phyloP scores from a whole-genome alignment of 768 basidiomycete genomes.

The Trametes cubensis region DNA sequence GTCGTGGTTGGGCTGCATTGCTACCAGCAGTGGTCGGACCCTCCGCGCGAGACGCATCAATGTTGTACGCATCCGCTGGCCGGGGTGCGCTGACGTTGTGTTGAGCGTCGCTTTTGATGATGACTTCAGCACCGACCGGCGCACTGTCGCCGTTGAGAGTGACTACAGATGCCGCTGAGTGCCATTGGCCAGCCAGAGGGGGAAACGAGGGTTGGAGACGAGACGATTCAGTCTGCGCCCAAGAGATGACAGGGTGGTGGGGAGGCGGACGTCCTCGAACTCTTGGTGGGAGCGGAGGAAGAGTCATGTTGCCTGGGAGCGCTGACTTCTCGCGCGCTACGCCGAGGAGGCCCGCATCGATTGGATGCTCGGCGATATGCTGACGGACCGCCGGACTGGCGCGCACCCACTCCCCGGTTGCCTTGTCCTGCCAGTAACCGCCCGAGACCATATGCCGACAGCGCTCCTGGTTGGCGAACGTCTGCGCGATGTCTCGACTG shows the following conservation, averaged over 20 bases:
- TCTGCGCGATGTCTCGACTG: constrained; percentile 24
- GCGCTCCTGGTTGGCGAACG: constrained; percentile 19
- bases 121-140: not conserved
- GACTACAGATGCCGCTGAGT: not conserved
- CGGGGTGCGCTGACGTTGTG: no score
- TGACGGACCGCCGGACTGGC: not conserved
- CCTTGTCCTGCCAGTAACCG: constrained; percentile 17
- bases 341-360: not conserved
- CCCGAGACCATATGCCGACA: constrained; percentile 17
- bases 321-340: not conserved
- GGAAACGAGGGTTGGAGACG: not conserved
- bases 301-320: not conserved
- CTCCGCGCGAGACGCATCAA: no score
- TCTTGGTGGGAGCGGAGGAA: not conserved
- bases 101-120: no score
- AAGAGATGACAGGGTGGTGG: not conserved
- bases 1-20: no score
- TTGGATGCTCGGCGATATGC: not conserved
- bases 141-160: not conserved
- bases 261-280: not conserved
- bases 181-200: not conserved
- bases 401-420: not conserved
- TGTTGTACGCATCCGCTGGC: no score
- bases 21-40: no score
- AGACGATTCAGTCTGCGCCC: not conserved